Base-by-base conservation (phyloP, 805 yeast genomes). In the Candida morakotiae region DNA sequence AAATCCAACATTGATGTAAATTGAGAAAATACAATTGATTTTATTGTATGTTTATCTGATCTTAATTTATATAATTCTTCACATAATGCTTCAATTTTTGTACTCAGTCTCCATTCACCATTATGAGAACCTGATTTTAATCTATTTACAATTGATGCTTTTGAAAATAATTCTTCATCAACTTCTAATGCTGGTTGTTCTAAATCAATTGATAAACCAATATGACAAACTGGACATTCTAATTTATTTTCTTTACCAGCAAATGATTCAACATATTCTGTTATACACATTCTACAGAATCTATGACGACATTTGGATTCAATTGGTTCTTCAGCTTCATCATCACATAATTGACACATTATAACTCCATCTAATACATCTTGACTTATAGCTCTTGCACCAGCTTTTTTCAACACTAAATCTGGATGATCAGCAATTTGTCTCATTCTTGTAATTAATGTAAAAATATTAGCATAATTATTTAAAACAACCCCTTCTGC, bases 381-480 rank as follows among this genome's bases (percentile, higher is more conserved):
- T 20, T 50, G 52, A 1, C 67, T 43, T 7, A 42, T 60, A 46
- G 48, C 59, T 47, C 51, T 62, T 9, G 63, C 52, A 3, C 75
- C 75, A 21, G 81, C 72, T 36, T 89, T 70, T 47, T 88, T 80
- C 54, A 93, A 67, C 1, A 93, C 97, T 44, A 93, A 67, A 62
- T 93, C 99, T 0, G 99, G 99, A 60, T 93, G 99, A 58, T 93
- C 98, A 0, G 98, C 98, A 49, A 93, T 69, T 61, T 93, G 98
- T 51, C 99, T 77, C 98, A 93, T 94, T 51, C 98, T 71, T 0
- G 98, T 93, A 52, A 93, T 89, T 39, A 93, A 71, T 0, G 98
- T 89, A 64, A 93, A 93, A 52, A 93, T 93, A 53, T 93, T 93
- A 31, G 98, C 98, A 63, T 93, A 93, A 58, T 93, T 93, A 62